Conservation (phyloP, 495 filamentous ascomycete species). For the Podospora pseudocomata region DNA sequence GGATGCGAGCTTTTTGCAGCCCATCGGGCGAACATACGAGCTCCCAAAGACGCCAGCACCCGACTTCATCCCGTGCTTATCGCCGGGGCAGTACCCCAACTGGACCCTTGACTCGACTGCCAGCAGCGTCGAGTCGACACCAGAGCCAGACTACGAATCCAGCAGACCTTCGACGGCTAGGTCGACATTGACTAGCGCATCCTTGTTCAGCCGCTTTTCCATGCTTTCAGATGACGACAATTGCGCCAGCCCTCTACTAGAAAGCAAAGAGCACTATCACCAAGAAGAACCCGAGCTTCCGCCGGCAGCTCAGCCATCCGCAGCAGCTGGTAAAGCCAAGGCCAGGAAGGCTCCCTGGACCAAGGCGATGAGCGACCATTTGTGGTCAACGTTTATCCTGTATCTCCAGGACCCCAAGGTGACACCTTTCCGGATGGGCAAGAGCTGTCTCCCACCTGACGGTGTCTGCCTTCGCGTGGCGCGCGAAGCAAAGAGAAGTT, state of each 20-base stretch:
- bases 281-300: conserved; percentile 15
- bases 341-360: conserved; percentile 64
- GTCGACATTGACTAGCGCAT: conserved; percentile 49
- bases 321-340: conserved; percentile 23
- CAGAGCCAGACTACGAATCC: conserved; percentile 46
- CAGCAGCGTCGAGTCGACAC: conserved; percentile 46
- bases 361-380: conserved; percentile 82
- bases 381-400: conserved; percentile 85
- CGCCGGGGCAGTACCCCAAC: conserved; percentile 41
- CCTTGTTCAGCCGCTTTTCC: conserved; percentile 47
- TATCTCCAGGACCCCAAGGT: conserved; percentile 90
- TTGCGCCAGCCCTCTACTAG: conserved; percentile 42
- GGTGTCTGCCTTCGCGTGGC: conserved; percentile 89
- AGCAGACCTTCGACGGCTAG: conserved; percentile 49
- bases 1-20: conserved; percentile 31
- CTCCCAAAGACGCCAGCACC: conserved; percentile 48
- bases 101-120: conserved; percentile 45
- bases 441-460: conserved; percentile 79
- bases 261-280: conserved; percentile 30
- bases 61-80: conserved; percentile 31
- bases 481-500: conserved; percentile 76
- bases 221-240: conserved; percentile 45
- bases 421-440: conserved; percentile 88
- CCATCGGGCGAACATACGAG: conserved; percentile 34
- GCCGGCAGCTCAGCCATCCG: conserved; percentile 14